Evolutionary conservation across 208 protist genomes (phyloP), one percentile per base, ranked within the genome.

Genomic region (Leishmania gerbilli): DNA sequence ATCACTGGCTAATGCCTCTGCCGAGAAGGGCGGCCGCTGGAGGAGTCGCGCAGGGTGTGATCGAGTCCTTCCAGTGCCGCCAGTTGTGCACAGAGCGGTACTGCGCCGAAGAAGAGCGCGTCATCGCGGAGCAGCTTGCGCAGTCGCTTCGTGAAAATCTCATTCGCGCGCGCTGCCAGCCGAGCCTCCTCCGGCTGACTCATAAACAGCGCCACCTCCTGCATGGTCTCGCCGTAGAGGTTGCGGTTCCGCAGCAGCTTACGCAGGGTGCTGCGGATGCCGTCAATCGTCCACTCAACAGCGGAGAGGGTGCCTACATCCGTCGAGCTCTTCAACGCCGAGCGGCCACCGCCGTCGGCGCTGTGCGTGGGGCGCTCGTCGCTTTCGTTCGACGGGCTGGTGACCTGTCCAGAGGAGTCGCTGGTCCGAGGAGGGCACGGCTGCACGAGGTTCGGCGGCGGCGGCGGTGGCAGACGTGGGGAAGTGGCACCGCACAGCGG

Each of bases 31-130:
- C 24, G 74, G 27, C 34, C 51, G 27, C 45, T 49, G 21, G 65
- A 17, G 1, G 55, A 62, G 34, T 27, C 45, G 8, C 82, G 58
- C 34, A 86, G 67, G 40, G 74, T 81, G 56, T 89, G 56, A 3
- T 84, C 67, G 1, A 95, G 74, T 3, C 89, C 82, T 77, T 94
- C 87, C 55, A 97, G 74, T 49, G 92, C 87, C 19, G 90, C 90
- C 58, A 97, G 82, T 78, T 97, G 93, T 17, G 86, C 86, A 80
- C 92, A 97, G 42, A 97, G 83, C 31, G 93, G 90, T 0, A 81
- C 88, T 1, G 86, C 92, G 4, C 88, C 81, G 51, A 80, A 83
- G 74, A 91, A 93, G 19, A 90, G 51, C 31, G 84, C 64, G n/a
- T 95, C 89, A 62, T 95, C 86, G 3, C 64, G 19, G 24, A 95